Conservation (phyloP, 139 green algal species). For the Closterium sp. region DNA sequence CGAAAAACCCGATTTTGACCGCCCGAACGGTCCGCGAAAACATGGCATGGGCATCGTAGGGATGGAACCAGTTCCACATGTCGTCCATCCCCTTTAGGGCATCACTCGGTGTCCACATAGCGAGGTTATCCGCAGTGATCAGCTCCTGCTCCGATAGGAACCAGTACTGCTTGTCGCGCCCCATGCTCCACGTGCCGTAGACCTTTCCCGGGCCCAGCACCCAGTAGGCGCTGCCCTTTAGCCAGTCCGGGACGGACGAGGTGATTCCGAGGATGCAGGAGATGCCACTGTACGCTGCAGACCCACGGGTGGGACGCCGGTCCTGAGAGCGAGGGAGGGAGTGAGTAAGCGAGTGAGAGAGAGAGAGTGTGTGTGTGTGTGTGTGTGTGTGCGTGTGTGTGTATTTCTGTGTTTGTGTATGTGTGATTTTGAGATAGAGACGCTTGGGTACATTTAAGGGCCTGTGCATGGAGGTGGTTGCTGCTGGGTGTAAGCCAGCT, state of each 20-base stretch:
- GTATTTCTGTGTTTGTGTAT: neutral
- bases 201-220: neutral
- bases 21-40: neutral
- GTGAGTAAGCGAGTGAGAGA: neutral
- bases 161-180: slow-evolving; percentile 7
- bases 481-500: no score
- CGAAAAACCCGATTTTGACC: neutral
- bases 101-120: neutral
- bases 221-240: neutral
- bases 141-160: neutral
- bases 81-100: slow-evolving; percentile 10
- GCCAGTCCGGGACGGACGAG: neutral
- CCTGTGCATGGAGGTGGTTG: no score
- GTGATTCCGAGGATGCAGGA: neutral
- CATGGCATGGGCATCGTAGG: slow-evolving; percentile 9
- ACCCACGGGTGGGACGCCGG: neutral
- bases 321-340: neutral
- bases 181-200: slow-evolving; percentile 8
- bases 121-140: slow-evolving; percentile 3
- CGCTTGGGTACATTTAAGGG: no score
- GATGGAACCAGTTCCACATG: slow-evolving; percentile 23
- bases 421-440: neutral
- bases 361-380: neutral
- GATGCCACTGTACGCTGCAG: neutral
- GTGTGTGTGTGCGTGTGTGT: no score